Base-by-base conservation (phyloP, 1,139 yeast species). In the Taphrina deformans region DNA sequence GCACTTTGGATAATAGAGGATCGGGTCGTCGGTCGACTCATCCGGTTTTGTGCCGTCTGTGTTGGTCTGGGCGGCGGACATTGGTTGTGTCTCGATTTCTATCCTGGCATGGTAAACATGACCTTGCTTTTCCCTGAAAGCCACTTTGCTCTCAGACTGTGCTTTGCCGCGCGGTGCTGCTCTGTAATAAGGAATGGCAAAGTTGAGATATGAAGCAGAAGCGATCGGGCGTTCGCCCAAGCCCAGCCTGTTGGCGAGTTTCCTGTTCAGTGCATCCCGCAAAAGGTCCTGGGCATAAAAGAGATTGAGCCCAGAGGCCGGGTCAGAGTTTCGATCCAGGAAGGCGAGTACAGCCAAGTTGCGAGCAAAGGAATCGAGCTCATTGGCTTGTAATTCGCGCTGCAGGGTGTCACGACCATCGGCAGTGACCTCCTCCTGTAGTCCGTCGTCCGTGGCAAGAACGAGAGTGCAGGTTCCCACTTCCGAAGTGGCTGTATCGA, bases 391-490 rank as follows among this genome's bases (percentile, higher is more conserved):
- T 29, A 59, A 53, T 16, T 50, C 35, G 9, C 21, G 27, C 35
- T 33, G 40, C 56, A 59, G 10, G 14, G 55, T 52, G 16, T 59
- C 48, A 21, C 63, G 58, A 6, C 58, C 58, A 18, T 53, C 63
- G 3, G 45, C 56, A 16, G 29, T 23, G 26, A 59, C 26, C 26
- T 59, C 63, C 14, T 59, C 55, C 56, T 59, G 63, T 4, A 52
- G 35, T 3, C 63, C 63, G 23, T 59, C 63, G 7, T 40, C 50
- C 10, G 29, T 59, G 40, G 63, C 63, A n/a, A 59, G 56, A 1
- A 59, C 63, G 3, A 59, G 50, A 4, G 63, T 48, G 50, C 63
- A 59, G 23, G 50, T 24, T 3, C n/a, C 27, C 10, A 59, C 48
- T 12, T 21, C 33, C 2, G 35, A 21, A 1, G 27, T 59, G 23